Base-by-base conservation (phyloP, 805 yeast genomes). In the Debaryomyces hansenii region DNA sequence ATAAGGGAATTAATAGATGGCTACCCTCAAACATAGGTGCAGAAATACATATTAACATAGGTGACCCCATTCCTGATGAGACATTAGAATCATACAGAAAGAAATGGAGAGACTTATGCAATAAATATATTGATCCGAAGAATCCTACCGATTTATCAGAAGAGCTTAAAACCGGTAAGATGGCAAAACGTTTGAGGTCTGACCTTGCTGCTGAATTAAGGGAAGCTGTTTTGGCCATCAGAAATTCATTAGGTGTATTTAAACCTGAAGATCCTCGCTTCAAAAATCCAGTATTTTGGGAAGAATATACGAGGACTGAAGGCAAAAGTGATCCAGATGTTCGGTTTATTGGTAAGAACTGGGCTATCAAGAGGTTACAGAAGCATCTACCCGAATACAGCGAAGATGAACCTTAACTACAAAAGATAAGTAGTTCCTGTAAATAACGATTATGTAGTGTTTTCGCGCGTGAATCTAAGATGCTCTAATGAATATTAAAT, bases 311-410 rank as follows among this genome's bases (percentile, higher is more conserved):
- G 6, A 40, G 47, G 1, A 64, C 84, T 3, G 88, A 84, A 64
- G 95, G 95, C 9, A 66, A 57, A 20, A 77, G 83, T 47, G 90
- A 82, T 49, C 85, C 85, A 0, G 87, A 82, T 45, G 78, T 88
- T 18, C 67, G 81, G 54, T 86, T 88, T 54, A 76, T 86, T 21
- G 96, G 96, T 2, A 69, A 82, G 58, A 88, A 88, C 60, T 87
- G 95, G 94, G 95, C 95, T 1, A 78, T 87, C 33, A 80, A 79
- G 60, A 74, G 90, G 55, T 75, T 83, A 40, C 95, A 87, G 60
- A 72, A 72, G 45, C 76, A 72, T 58, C 58, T 73, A 41, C 72
- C 69, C 7, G 70, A 66, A 33, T 62, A 46, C 41, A 50, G 53
- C 15, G 61, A 50, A 20, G 58, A 49, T 10, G 44, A 31, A 31